Percentiles rank a stretch among this genome's conserved stretches.
Evolutionary conservation across 306 rosid species (phyloP).

Genomic region (Ormosia semicastrata): DNA sequence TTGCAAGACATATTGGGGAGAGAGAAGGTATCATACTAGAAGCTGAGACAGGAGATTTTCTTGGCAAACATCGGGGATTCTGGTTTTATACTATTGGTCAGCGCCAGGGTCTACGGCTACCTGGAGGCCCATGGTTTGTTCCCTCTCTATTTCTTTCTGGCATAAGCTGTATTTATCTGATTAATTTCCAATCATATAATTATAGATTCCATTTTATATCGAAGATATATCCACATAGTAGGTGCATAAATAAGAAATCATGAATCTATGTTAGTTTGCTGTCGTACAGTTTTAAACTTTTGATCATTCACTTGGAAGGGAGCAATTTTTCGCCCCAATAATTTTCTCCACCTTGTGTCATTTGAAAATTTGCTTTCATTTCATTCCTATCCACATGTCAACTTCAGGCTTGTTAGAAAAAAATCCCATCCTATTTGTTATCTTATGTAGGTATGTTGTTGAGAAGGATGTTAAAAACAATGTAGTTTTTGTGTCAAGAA

Average conservation of each 20-base stretch:
- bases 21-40: slow-evolving; percentile 86
- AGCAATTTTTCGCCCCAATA: not conserved
- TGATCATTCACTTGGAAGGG: not conserved
- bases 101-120: slow-evolving; percentile 86
- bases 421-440: not conserved
- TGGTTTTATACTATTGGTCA: slow-evolving; percentile 98
- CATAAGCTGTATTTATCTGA: slow-evolving; percentile 11
- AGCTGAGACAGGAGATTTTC: slow-evolving; percentile 94
- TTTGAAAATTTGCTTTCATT: not conserved
- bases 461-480: slow-evolving; percentile 84
- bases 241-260: slow-evolving; percentile 4
- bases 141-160: slow-evolving; percentile 17
- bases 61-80: slow-evolving; percentile 85
- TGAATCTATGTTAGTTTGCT: not conserved
- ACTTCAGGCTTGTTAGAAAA: not conserved
- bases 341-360: not conserved
- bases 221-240: slow-evolving; percentile 3
- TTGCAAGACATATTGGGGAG: slow-evolving; percentile 86
- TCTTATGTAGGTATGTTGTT: slow-evolving; percentile 82
- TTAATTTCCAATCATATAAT: slow-evolving; percentile 10
- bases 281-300: not conserved
- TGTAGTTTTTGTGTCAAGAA: slow-evolving; percentile 89
- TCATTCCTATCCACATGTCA: not conserved
- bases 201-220: not conserved
- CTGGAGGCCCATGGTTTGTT: slow-evolving; percentile 94